Percentiles rank a stretch among this genome's conserved stretches.
These are phyloP conservation scores for Cubamyces sp. DNA, from an alignment of 768 basidiomycete genomes.

Conservation along the genomic window DNA sequence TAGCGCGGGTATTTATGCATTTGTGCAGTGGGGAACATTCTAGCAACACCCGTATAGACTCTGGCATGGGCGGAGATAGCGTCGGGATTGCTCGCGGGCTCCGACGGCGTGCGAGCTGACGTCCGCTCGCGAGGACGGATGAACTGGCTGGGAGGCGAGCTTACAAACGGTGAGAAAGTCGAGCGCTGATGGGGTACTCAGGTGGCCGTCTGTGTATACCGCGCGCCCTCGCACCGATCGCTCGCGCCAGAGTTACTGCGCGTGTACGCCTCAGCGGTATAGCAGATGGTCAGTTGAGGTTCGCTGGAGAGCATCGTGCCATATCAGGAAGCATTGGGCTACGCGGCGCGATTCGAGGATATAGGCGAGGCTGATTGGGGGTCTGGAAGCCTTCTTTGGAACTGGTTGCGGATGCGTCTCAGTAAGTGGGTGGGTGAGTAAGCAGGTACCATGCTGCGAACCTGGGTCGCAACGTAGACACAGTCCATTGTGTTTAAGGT, in stretches of 20 bases:
- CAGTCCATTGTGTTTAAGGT: too few relatives aligned
- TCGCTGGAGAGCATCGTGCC: too few relatives aligned
- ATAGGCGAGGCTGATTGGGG: not conserved
- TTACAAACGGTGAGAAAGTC: conserved; percentile 5
- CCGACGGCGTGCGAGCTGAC: not conserved
- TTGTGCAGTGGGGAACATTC: not conserved
- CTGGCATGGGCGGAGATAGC: too few relatives aligned
- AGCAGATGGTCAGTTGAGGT: too few relatives aligned
- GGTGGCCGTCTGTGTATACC: not conserved
- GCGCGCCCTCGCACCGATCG: too few relatives aligned
- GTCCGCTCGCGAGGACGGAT: not conserved
- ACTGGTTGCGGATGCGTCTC: too few relatives aligned
- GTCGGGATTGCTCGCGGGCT: not conserved
- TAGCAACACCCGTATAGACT: not conserved
- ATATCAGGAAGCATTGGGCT: too few relatives aligned
- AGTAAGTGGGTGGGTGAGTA: not conserved
- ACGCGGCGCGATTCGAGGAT: not conserved
- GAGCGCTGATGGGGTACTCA: not conserved
- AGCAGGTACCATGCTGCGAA: not conserved
- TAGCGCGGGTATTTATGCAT: conserved; percentile 11
- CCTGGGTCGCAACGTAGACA: too few relatives aligned
- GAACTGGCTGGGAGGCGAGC: conserved; percentile 3
- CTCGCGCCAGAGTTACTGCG: too few relatives aligned
- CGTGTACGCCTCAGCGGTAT: too few relatives aligned
- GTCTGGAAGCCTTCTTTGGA: not conserved